Evolutionary conservation across 208 protist species (phyloP), one percentile per base, ranked within the genome.

Genomic region (Naegleria gruberi): DNA sequence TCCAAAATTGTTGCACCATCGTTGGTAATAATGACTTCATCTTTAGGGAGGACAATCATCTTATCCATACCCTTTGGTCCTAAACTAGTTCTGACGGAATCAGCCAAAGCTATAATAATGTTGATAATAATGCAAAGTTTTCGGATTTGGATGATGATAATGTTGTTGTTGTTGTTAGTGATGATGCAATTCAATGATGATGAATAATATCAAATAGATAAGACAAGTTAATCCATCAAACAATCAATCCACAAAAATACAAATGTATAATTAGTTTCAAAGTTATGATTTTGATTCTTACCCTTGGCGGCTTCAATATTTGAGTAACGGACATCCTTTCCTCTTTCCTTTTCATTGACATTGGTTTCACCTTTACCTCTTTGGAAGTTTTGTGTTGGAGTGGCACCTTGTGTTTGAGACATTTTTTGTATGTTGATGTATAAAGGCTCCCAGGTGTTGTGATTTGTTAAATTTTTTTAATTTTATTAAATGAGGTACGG

Each of bases 21-120:
- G 94, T 99, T 99, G 42, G 97, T 99, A 94, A 99, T 99, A 73
- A 99, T 95, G 43, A 99, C 97, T 91, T 99, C 98, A 82, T 96
- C 97, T 82, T 94, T 95, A 40, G 92, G 91, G 87, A 95, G 90
- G 87, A 96, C 94, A 87, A 97, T 97, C 95, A 97, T 97, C 91
- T 97, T 99, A 92, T 99, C 99, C 98, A 99, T 99, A 81, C 99
- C 99, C n/a, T 97, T 94, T 40, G 99, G 99, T 37, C 99, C 99
- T 23, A 99, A 95, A 41, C 95, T 98, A 42, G 99, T 99, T 90
- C 98, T 95, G 41, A 99, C 96, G 87, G 97, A 97, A 94, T 99
- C 98, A 26, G 98, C 96, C 8, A 99, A 97, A 44, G 96, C 95
- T 95, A 84, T 90, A 77, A 85, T 44, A 90, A 44, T 55, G 37